A percentile compares a stretch with the other conserved stretches of the same genome.
Conservation (phyloP, 177 flowering plant species). For the Tripterygium wilfordii region DNA sequence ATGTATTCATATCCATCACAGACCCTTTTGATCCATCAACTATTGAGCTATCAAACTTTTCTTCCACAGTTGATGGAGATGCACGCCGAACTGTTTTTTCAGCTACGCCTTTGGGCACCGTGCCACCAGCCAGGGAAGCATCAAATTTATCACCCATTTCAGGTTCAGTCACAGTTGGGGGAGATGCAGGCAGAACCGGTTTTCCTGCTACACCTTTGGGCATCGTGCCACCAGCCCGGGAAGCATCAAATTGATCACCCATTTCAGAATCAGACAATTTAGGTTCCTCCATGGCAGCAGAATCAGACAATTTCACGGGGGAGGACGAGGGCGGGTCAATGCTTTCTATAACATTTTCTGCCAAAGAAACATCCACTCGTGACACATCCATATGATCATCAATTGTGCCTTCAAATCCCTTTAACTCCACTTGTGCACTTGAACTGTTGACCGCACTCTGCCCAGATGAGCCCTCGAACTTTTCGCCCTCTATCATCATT, state of each 20-base stretch:
- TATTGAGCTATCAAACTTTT: no score
- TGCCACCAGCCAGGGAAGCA: not conserved
- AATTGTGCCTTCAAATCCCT: not conserved
- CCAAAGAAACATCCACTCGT: no score
- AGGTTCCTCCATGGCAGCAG: not conserved
- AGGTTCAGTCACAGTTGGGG: not conserved
- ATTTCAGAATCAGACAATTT: not conserved
- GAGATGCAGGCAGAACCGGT: not conserved
- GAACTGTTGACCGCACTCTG: conserved; percentile 1
- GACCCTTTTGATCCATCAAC: no score
- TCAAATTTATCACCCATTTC: not conserved
- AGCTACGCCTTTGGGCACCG: not conserved
- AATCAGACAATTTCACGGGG: not conserved
- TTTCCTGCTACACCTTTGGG: not conserved
- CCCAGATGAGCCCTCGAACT: conserved; percentile 5
- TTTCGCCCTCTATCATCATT: not conserved
- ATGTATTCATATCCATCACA: no score
- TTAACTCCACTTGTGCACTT: not conserved
- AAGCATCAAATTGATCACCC: conserved; percentile 4
- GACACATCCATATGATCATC: no score
- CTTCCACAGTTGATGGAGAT: not conserved
- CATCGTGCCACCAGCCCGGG: not conserved
- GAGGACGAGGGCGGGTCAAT: not conserved
- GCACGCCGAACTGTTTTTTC: not conserved
- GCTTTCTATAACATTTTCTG: not conserved